Conservation (phyloP, 192 early-diverging fungal genomes). For the Backusella luteola region DNA sequence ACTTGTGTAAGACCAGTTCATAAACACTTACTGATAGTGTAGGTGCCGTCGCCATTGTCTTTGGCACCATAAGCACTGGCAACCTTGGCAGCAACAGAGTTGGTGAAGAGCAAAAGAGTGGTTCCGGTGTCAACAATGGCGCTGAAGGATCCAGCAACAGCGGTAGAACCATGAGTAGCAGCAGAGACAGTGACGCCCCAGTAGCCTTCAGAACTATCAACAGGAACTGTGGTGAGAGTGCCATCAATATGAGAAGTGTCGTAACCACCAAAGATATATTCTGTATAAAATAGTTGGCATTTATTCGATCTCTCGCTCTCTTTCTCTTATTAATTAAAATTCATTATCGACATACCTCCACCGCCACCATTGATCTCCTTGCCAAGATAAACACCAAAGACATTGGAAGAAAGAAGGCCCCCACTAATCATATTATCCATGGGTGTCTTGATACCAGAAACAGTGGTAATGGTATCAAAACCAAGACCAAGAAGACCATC, state of each 20-base stretch:
- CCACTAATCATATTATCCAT: conserved; percentile 54
- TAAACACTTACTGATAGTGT: conserved; percentile 13
- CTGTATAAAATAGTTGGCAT: not conserved
- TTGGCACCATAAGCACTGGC: conserved; percentile 15
- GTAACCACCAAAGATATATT: conserved; percentile 50
- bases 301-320: no score
- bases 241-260: conserved; percentile 34
- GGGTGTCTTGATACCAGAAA: conserved; percentile 37
- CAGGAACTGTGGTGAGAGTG: conserved; percentile 44
- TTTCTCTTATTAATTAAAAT: not conserved
- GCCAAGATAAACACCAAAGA: conserved; percentile 70
- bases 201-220: conserved; percentile 32
- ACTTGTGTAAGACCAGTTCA: not conserved
- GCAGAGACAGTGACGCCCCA: conserved; percentile 21
- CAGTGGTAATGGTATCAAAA: conserved; percentile 29
- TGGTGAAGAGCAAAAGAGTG: conserved; percentile 55
- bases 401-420: conserved; percentile 54
- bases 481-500: conserved; percentile 35
- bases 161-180: not conserved
- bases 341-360: conserved; percentile 8
- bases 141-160: conserved; percentile 10
- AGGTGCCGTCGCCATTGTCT: conserved; percentile 26
- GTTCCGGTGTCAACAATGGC: conserved; percentile 67
- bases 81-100: conserved; percentile 12
- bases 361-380: conserved; percentile 39